Conservation (phyloP, 345 rosid species). For the Lepidium aucheri region DNA sequence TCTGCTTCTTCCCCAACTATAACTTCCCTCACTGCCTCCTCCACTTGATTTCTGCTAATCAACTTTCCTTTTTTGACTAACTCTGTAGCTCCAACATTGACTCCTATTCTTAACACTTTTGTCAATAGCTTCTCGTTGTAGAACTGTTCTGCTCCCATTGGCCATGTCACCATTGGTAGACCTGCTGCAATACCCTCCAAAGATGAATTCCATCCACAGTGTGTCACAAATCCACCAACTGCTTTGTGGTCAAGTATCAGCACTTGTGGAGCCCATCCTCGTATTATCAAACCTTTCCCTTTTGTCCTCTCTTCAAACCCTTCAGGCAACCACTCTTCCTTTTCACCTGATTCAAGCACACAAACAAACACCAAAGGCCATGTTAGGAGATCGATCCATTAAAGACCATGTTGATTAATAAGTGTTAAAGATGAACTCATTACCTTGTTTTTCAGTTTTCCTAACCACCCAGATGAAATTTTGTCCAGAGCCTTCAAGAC, state of each 20-base stretch:
- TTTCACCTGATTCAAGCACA: slow-evolving; percentile 12
- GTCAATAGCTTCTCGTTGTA: slow-evolving; percentile 45
- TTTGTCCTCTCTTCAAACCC: slow-evolving; percentile 33
- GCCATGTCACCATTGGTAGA: slow-evolving; percentile 53
- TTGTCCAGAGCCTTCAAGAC: slow-evolving; percentile 30
- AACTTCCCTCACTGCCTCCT: slow-evolving; percentile 31
- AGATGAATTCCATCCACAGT: slow-evolving; percentile 56
- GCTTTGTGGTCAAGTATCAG: slow-evolving; percentile 50
- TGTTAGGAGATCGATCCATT: neutral
- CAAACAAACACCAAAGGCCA: slow-evolving; percentile 6
- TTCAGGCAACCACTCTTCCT: slow-evolving; percentile 32
- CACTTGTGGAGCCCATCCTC: slow-evolving; percentile 61
- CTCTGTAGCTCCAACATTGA: slow-evolving; percentile 29
- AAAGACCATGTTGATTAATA: neutral
- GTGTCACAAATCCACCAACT: slow-evolving; percentile 48
- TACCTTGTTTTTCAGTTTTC: slow-evolving; percentile 4
- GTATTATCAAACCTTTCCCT: slow-evolving; percentile 38
- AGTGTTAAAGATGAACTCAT: neutral
- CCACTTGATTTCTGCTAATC: slow-evolving; percentile 32
- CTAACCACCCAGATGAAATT: slow-evolving; percentile 51
- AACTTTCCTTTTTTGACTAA: slow-evolving; percentile 22
- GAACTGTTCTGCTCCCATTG: slow-evolving; percentile 37
- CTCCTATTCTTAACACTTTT: slow-evolving; percentile 34
- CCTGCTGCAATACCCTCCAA: slow-evolving; percentile 44
- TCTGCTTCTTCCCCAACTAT: slow-evolving; percentile 26